Percentiles rank a stretch among this genome's conserved stretches.
phyloP scores from a whole-genome alignment of 1,139 yeast species.

The Candida gigantensis region DNA sequence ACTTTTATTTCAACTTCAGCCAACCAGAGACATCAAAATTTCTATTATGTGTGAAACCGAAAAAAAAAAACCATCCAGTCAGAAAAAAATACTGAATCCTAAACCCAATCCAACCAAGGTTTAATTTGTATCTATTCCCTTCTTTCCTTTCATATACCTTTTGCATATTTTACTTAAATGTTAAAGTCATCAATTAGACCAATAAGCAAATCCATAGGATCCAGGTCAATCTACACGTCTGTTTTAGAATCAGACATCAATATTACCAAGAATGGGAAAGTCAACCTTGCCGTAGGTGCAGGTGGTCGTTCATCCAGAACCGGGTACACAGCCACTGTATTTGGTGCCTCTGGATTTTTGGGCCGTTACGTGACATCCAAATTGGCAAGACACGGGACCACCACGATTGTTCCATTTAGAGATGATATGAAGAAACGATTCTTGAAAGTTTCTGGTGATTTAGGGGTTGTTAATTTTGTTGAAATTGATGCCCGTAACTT shows the following conservation, averaged over 20 bases:
- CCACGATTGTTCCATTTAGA: conserved; percentile 74
- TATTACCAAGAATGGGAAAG: conserved; percentile 76
- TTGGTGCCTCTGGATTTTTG: conserved; percentile 79
- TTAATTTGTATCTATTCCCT: background rate
- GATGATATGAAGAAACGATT: conserved; percentile 80
- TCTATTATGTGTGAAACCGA: conserved; percentile 3
- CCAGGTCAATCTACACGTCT: conserved; percentile 42
- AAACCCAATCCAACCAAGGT: background rate
- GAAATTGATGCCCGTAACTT: conserved; percentile 83
- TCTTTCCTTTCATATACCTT: background rate
- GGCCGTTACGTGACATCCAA: conserved; percentile 75
- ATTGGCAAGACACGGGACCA: conserved; percentile 80
- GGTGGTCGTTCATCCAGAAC: conserved; percentile 89
- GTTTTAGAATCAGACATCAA: conserved; percentile 61
- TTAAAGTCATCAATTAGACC: conserved; percentile 29
- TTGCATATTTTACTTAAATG: conserved; percentile 18
- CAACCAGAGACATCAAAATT: conserved; percentile 23
- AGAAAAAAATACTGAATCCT: conserved; percentile 6
- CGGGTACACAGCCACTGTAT: conserved; percentile 89
- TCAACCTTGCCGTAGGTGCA: conserved; percentile 65
- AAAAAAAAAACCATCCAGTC: conserved; percentile 2
- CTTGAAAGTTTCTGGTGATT: conserved; percentile 80
- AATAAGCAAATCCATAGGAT: conserved; percentile 20
- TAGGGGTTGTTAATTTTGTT: conserved; percentile 83
- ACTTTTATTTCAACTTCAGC: too few relatives aligned